These are phyloP conservation scores for Kazachstania kunashirensis DNA, from an alignment of 805 yeast genomes.

Conservation along the genomic window DNA sequence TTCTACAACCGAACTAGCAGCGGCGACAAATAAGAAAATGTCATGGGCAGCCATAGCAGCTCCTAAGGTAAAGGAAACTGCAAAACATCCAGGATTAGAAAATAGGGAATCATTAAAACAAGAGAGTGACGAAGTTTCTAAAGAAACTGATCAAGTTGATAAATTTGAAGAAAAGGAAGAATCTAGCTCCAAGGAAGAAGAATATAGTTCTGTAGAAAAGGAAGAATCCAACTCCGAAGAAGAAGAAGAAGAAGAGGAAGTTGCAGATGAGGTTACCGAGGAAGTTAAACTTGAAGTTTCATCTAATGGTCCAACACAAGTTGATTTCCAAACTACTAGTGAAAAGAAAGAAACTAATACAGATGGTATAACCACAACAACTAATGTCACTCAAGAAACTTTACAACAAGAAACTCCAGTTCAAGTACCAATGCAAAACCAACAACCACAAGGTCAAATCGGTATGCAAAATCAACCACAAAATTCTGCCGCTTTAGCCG, in stretches of 20 bases:
- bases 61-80: constrained; percentile 30
- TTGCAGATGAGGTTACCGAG: constrained; percentile 3
- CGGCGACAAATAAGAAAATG: constrained; percentile 22
- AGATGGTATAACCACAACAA: too few relatives aligned
- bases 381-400: not conserved
- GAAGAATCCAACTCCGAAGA: constrained; percentile 5
- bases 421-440: too few relatives aligned
- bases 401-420: too few relatives aligned
- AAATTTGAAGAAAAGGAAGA: constrained; percentile 10
- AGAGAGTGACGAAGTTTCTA: constrained; percentile 17
- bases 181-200: constrained; percentile 6
- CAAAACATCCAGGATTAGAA: constrained; percentile 14
- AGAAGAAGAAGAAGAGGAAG: constrained; percentile 9
- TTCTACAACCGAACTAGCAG: constrained; percentile 8
- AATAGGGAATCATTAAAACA: constrained; percentile 26
- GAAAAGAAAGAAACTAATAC: not conserved
- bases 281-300: constrained; percentile 7
- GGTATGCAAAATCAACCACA: constrained; percentile 24
- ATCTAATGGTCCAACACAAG: constrained; percentile 4
- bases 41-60: constrained; percentile 67
- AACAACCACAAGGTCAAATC: constrained; percentile 24
- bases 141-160: not conserved
- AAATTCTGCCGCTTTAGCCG: constrained; percentile 12
- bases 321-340: constrained; percentile 19
- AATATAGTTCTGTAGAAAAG: constrained; percentile 9